Evolutionary conservation across 1,284 basidiomycete species (phyloP), one percentile per base, ranked within the genome.

Genomic region (Tetrapyrgos nigripes): DNA sequence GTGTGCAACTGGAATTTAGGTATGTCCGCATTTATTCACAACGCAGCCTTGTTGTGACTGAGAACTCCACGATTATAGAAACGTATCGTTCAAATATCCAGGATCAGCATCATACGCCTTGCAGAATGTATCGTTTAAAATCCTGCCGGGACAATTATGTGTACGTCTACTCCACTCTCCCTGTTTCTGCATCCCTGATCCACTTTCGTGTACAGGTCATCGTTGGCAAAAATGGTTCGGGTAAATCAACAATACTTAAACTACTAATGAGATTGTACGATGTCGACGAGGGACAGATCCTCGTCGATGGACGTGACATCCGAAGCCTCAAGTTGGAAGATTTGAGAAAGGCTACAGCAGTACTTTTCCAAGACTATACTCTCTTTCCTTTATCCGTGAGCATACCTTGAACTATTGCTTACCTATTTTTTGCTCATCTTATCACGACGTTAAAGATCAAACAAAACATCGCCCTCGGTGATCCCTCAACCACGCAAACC

Each of bases 301-400:
- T 91, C 21, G 73, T 93, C 28, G 83, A 91, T 62, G 86, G 80
- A 6, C 73, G 75, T 50, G 84, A 91, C 64, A 89, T 92, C 62
- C 81, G 79, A 51, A 82, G 79, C 0, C 70, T 91, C 17, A 83
- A 80, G 59, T 76, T 92, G 17, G 77, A 73, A 17, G 87, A 91
- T 69, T 72, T 92, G 13, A 78, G 91, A 33, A 81, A 82, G 26
- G 80, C 84, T 2, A 83, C 85, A 33, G 84, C 86, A 4, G 87
- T 88, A 17, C 80, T 93, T 24, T 92, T 91, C 73, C 91, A 93
- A 68, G 91, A 93, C 68, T 92, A 91, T 66, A 88, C 87, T 0
- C 80, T 86, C 65, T 92, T 92, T 67, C 89, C 89, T 1, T 76
- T 93, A 47, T 87, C 89, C 17, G 89, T 90, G 62, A 57, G 81